Evolutionary conservation across 23 red algal species (phyloP), one percentile per base, ranked within the genome.

Genomic region (Gracilaria vermiculophylla): DNA sequence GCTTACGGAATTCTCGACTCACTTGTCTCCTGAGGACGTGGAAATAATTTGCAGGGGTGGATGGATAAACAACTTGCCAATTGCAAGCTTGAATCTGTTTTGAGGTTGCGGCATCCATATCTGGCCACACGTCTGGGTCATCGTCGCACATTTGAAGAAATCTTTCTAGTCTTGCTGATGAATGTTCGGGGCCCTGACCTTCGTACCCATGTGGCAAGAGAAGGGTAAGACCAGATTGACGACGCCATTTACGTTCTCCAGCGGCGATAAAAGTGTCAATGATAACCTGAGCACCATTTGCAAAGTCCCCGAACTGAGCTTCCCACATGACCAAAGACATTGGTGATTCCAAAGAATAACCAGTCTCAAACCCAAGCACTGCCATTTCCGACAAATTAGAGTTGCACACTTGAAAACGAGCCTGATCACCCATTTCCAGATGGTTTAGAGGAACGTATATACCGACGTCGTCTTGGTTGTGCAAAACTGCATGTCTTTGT

Each of bases 271-370:
- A 99, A 0, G 92, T 93, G 69, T 99, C 97, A 67, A 99, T 95
- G 78, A 99, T 99, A 15, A 99, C 97, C 71, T 99, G 97, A 25
- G 97, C 97, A 51, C 92, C 89, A 67, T 99, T 99, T 53, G 81
- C 92, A 94, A 99, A 99, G 62, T 99, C 97, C 19, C 97, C 97
- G 64, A 95, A 99, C 69, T 99, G 97, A 42, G 97, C 97, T 70
- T 99, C 97, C 87, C 92, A 94, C 94, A 99, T 90, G 7, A 99
- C 97, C 40, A 99, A 70, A 28, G 86, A 86, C 43, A 87, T 82
- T 17, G 97, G 97, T 33, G 82, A 89, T 82, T 99, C 97, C 62
- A 99, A 77, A 32, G 97, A 99, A 53, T 94, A 99, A 28, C 97
- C 97, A 14, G 83, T 76, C 62, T 99, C 97, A 80, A 99, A 99